Percentiles rank a stretch among this genome's conserved stretches.
phyloP scores from a whole-genome alignment of 768 basidiomycete species.

The Ephemerocybe angulata region DNA sequence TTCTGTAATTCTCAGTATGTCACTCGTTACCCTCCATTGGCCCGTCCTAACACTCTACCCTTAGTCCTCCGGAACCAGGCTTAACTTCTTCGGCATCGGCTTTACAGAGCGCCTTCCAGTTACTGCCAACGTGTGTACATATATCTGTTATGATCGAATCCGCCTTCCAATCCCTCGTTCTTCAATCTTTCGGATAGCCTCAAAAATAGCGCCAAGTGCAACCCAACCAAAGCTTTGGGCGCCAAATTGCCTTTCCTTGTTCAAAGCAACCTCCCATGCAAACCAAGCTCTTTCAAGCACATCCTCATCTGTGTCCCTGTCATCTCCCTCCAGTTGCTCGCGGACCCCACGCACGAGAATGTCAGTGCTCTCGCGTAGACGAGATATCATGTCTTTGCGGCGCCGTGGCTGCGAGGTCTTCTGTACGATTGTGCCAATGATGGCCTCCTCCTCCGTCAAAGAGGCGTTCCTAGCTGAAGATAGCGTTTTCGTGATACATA shows the following conservation, averaged over 20 bases:
- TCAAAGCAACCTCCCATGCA: constrained; percentile 47
- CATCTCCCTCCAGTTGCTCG: constrained; percentile 49
- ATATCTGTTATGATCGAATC: constrained; percentile 6
- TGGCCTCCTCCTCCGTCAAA: constrained; percentile 60
- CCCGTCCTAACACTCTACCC: constrained; percentile 28
- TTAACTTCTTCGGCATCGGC: constrained; percentile 21
- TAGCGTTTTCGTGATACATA: constrained; percentile 46
- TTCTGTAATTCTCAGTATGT: constrained; percentile 94
- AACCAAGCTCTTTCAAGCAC: constrained; percentile 50
- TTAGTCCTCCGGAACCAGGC: constrained; percentile 76
- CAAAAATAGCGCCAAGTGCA: constrained; percentile 55
- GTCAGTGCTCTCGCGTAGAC: constrained; percentile 53
- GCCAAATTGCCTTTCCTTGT: constrained; percentile 41
- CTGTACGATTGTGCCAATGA: constrained; percentile 63
- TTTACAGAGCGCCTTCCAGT: too few relatives aligned
- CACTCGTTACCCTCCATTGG: not conserved
- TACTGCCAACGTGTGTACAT: constrained; percentile 3
- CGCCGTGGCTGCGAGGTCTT: constrained; percentile 56
- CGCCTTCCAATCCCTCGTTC: constrained; percentile 21
- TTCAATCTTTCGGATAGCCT: constrained; percentile 46
- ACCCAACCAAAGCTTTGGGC: constrained; percentile 63
- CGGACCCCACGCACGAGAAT: constrained; percentile 47
- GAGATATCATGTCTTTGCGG: constrained; percentile 50
- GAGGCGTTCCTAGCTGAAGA: constrained; percentile 37
- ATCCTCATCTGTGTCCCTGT: constrained; percentile 34